Evolutionary conservation across 75 land plant genomes (phyloP).

Genomic region (Picea glauca): DNA sequence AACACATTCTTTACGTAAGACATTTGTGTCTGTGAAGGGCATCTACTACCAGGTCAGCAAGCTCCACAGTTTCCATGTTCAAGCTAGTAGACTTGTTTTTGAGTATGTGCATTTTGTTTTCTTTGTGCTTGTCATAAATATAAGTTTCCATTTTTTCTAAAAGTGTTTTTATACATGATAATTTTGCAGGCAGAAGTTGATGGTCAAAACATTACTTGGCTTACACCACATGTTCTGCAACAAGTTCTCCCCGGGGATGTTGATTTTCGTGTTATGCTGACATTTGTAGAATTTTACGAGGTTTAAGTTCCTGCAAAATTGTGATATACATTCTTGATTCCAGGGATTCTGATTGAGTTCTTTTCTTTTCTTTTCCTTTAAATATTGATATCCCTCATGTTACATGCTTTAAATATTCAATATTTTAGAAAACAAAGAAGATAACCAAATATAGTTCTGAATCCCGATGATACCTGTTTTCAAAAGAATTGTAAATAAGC

Average conservation of each 20-base stretch:
- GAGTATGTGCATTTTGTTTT: neutral
- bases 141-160: neutral
- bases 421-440: neutral
- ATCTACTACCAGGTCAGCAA: conserved; percentile 85
- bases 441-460: neutral
- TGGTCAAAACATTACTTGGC: conserved; percentile 94
- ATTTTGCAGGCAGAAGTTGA: conserved; percentile 73
- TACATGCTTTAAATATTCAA: neutral
- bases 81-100: neutral
- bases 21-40: conserved; percentile 91
- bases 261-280: conserved; percentile 86
- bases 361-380: neutral
- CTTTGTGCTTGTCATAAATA: conserved; percentile 8
- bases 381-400: neutral
- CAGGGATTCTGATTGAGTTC: neutral
- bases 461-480: neutral
- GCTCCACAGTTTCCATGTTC: too few relatives aligned
- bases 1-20: conserved; percentile 72
- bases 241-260: conserved; percentile 93
- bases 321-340: neutral
- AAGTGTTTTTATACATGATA: neutral
- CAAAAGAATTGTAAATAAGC: neutral
- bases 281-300: conserved; percentile 93
- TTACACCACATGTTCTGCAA: conserved; percentile 85
- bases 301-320: conserved; percentile 12